A percentile compares a stretch with the other conserved stretches of the same genome.
Evolutionary conservation across 441 rosid species (phyloP).

Genomic region (Arabidopsis lyrata): DNA sequence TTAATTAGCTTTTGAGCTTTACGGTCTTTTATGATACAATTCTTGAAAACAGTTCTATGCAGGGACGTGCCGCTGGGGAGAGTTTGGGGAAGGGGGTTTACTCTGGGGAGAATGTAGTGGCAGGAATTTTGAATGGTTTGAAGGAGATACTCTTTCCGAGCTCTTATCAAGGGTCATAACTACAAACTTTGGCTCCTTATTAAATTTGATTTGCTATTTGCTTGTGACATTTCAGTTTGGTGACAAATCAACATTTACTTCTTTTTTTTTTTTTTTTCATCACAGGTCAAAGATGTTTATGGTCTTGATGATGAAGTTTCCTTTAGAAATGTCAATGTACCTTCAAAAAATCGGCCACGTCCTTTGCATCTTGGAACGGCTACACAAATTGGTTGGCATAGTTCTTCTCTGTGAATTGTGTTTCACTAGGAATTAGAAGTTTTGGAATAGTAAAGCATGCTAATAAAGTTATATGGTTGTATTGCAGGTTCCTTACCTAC

Average conservation of each 20-base stretch:
- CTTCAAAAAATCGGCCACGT: constrained; percentile 83
- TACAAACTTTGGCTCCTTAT: constrained; percentile 24
- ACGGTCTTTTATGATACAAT: background rate
- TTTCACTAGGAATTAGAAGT: background rate
- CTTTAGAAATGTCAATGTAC: constrained; percentile 82
- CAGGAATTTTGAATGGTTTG: constrained; percentile 93
- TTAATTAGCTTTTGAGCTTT: constrained; percentile 9
- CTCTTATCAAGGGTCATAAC: constrained; percentile 64
- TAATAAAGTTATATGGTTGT: background rate
- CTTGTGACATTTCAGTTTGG: constrained; percentile 19
- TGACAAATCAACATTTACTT: background rate
- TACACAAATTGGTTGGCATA: constrained; percentile 87
- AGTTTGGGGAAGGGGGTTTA: constrained; percentile 94
- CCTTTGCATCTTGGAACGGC: constrained; percentile 94
- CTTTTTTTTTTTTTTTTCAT: too few relatives aligned
- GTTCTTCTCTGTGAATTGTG: constrained; percentile 32
- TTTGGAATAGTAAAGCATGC: constrained; percentile 12
- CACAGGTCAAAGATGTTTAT: constrained; percentile 96
- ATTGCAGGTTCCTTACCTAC: constrained; percentile 86
- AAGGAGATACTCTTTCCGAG: constrained; percentile 73
- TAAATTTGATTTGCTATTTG: too few relatives aligned
- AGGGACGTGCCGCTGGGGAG: constrained; percentile 98
- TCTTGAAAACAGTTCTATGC: constrained; percentile 1
- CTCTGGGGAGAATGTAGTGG: constrained; percentile 95
- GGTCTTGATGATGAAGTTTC: constrained; percentile 78